phyloP scores from a whole-genome alignment of 2,329 filamentous ascomycete species.

The Venturia asperata region DNA sequence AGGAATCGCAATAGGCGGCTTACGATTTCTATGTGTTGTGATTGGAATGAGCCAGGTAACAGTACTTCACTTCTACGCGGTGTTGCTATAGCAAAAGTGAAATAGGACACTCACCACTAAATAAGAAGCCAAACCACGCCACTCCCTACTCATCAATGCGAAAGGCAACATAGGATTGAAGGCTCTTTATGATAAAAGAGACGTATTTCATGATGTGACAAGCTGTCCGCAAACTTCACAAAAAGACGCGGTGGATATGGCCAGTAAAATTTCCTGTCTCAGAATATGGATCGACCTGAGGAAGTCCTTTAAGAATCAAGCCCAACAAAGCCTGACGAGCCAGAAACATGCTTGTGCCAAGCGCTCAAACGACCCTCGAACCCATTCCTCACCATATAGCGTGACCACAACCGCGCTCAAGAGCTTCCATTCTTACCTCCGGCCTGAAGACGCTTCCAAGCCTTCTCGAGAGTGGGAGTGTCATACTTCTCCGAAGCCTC shows the following conservation, averaged over 20 bases:
- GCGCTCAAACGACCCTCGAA: not conserved
- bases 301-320: not conserved
- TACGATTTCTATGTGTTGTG: not conserved
- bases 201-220: not conserved
- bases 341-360: not conserved
- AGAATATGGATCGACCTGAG: not conserved
- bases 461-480: not conserved
- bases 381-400: not conserved
- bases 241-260: not conserved
- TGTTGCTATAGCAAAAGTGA: constrained; percentile 2
- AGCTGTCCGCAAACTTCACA: not conserved
- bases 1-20: no score
- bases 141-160: not conserved
- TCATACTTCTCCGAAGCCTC: not conserved
- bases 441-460: not conserved
- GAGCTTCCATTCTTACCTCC: not conserved
- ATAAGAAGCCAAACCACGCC: not conserved
- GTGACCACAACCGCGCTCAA: not conserved
- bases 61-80: not conserved
- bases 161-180: not conserved
- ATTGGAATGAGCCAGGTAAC: not conserved
- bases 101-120: not conserved
- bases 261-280: not conserved
- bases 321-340: not conserved
- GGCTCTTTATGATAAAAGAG: no score